Conservation (phyloP, 345 rosid species). For the Orychophragmus violaceus region DNA sequence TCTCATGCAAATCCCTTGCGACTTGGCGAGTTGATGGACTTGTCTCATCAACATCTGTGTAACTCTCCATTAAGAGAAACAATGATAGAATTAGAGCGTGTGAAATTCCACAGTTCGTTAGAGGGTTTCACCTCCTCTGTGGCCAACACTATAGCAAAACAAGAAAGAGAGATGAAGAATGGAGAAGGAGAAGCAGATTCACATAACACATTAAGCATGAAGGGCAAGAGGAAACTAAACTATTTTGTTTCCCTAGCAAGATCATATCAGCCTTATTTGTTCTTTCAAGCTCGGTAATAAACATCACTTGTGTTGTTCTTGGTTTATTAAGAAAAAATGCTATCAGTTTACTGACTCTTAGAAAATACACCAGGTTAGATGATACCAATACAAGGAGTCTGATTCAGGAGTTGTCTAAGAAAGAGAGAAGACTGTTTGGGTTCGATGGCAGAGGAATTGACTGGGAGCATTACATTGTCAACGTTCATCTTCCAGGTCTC, state of each 20-base stretch:
- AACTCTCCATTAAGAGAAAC: background rate
- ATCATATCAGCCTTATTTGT: constrained; percentile 15
- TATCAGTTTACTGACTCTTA: background rate
- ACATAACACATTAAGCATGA: background rate
- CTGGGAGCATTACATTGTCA: constrained; percentile 36
- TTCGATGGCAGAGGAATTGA: constrained; percentile 26
- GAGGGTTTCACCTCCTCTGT: constrained; percentile 14
- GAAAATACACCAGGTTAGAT: constrained; percentile 30
- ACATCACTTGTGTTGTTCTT: background rate
- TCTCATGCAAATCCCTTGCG: constrained; percentile 14
- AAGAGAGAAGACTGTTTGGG: constrained; percentile 31
- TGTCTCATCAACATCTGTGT: background rate
- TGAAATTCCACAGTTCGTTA: background rate
- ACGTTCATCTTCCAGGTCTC: constrained; percentile 36
- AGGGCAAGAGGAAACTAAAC: background rate
- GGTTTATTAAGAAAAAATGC: background rate
- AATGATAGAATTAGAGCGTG: background rate
- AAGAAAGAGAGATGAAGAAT: background rate
- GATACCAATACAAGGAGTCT: constrained; percentile 23
- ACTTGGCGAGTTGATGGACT: background rate
- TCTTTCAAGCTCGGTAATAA: constrained; percentile 8
- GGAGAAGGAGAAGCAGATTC: background rate
- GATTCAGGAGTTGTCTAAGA: constrained; percentile 22
- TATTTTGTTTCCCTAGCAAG: constrained; percentile 8
- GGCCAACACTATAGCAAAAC: background rate